Conservation (phyloP, 2,329 filamentous ascomycete genomes). For the Pseudogymnoascus sp. region DNA sequence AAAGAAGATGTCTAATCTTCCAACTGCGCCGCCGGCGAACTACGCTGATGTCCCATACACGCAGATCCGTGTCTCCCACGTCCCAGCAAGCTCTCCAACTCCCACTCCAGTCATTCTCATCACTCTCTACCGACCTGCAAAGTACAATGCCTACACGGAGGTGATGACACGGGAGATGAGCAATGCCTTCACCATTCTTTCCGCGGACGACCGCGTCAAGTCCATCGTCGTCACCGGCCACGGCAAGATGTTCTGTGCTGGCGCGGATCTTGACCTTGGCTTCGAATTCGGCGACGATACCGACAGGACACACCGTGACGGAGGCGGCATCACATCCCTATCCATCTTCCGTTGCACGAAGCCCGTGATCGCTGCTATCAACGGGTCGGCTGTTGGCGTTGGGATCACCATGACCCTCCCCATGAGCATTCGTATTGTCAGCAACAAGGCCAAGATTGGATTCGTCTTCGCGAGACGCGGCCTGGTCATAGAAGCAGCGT, state of each 20-base stretch:
- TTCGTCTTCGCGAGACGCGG: slow-evolving; percentile 64
- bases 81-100: slow-evolving; percentile 40
- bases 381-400: slow-evolving; percentile 50
- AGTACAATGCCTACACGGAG: slow-evolving; percentile 60
- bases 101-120: slow-evolving; percentile 54
- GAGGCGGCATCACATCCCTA: slow-evolving; percentile 43
- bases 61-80: slow-evolving; percentile 39
- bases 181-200: slow-evolving; percentile 41
- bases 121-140: slow-evolving; percentile 54
- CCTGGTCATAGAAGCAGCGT: slow-evolving; percentile 61
- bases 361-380: slow-evolving; percentile 48
- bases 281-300: slow-evolving; percentile 15
- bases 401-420: slow-evolving; percentile 53
- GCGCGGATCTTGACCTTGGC: slow-evolving; percentile 43
- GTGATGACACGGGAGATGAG: slow-evolving; percentile 55
- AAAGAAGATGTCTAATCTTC: background rate
- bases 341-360: slow-evolving; percentile 48
- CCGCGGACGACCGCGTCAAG: slow-evolving; percentile 44
- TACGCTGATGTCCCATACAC: slow-evolving; percentile 36
- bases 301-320: slow-evolving; percentile 34
- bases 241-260: slow-evolving; percentile 47
- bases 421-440: slow-evolving; percentile 41
- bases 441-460: slow-evolving; percentile 53
- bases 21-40: slow-evolving; percentile 19
- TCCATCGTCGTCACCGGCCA: slow-evolving; percentile 44